Evolutionary conservation across 805 yeast genomes (phyloP).

Genomic region (Ogataea philodendri): DNA sequence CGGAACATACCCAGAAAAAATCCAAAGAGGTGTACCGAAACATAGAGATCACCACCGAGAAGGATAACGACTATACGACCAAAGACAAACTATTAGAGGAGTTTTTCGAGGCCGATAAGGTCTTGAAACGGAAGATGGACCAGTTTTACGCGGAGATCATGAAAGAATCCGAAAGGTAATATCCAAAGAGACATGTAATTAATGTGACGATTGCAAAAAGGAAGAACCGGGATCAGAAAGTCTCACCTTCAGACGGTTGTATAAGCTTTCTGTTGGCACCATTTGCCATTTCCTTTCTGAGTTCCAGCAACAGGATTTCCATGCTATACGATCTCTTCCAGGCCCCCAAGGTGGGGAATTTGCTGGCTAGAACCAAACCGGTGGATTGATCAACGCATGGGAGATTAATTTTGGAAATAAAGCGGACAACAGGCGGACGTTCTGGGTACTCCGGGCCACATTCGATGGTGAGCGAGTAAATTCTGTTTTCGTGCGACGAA

Average conservation of each 20-base stretch:
- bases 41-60: constrained; percentile 39
- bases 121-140: constrained; percentile 29
- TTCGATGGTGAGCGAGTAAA: constrained; percentile 75
- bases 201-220: too few species aligned
- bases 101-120: constrained; percentile 33
- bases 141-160: constrained; percentile 27
- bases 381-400: constrained; percentile 77
- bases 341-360: constrained; percentile 65
- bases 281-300: constrained; percentile 87
- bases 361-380: constrained; percentile 53
- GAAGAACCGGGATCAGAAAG: constrained; percentile 36
- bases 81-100: constrained; percentile 23
- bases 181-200: constrained; percentile 1
- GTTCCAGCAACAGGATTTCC: constrained; percentile 87
- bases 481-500: constrained; percentile 83
- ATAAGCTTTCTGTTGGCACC: constrained; percentile 77
- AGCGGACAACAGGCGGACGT: constrained; percentile 78
- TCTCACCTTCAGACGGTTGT: constrained; percentile 90
- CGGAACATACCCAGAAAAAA: constrained; percentile 19
- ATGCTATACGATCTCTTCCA: constrained; percentile 93
- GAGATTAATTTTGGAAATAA: constrained; percentile 79
- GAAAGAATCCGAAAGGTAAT: constrained; percentile 7
- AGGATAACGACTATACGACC: constrained; percentile 34
- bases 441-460: constrained; percentile 89
- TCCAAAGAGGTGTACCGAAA: constrained; percentile 23